Evolutionary conservation across 2,329 filamentous ascomycete species (phyloP).

Genomic region (Rhexocercosporidium sp.): DNA sequence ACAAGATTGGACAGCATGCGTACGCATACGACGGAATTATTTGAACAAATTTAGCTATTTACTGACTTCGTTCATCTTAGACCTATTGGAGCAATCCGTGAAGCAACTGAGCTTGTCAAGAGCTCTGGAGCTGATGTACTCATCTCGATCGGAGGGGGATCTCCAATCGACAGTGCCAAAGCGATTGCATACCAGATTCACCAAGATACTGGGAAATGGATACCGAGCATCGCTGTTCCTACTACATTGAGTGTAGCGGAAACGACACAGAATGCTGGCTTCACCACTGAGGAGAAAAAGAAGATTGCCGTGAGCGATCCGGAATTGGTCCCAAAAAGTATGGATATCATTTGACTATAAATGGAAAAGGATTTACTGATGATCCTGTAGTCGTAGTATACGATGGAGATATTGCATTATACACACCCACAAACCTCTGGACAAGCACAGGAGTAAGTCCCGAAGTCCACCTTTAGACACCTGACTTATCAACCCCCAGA

Average conservation of each 20-base stretch:
- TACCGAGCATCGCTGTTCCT: conserved; percentile 53
- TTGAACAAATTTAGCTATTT: no score
- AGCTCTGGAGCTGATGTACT: conserved; percentile 57
- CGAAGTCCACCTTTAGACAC: not conserved
- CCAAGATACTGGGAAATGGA: conserved; percentile 47
- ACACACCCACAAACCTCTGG: conserved; percentile 57
- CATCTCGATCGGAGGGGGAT: conserved; percentile 59
- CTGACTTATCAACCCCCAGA: conserved; percentile 17
- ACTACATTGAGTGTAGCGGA: conserved; percentile 59
- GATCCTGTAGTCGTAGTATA: conserved; percentile 53
- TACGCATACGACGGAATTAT: not conserved
- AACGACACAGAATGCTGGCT: conserved; percentile 57
- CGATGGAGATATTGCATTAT: conserved; percentile 54
- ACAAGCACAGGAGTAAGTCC: conserved; percentile 50
- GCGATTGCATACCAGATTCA: conserved; percentile 51
- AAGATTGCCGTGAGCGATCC: conserved; percentile 53
- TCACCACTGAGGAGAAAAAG: conserved; percentile 53
- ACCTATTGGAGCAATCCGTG: conserved; percentile 57
- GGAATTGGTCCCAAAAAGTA: conserved; percentile 48
- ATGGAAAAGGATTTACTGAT: not conserved
- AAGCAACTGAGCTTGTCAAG: conserved; percentile 54
- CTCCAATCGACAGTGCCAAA: conserved; percentile 58
- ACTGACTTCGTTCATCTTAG: not conserved
- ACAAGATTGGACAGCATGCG: conserved; percentile 59
- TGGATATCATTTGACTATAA: not conserved